Percentiles rank a stretch among this genome's conserved stretches.
Conservation (phyloP, 2,329 filamentous ascomycete genomes). For the Aureobasidium sp. region DNA sequence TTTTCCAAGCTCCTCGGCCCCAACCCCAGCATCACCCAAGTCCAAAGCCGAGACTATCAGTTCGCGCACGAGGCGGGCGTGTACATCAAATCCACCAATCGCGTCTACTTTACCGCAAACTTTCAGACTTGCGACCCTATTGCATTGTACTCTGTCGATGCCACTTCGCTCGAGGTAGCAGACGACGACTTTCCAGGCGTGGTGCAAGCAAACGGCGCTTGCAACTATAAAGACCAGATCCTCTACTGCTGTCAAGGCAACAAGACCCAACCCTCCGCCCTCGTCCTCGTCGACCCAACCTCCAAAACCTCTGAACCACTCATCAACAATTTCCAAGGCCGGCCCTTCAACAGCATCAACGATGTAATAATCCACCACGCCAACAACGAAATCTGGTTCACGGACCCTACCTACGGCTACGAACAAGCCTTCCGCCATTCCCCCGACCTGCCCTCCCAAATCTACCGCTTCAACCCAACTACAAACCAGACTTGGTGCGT, state of each 20-base stretch:
- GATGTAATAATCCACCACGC: slow-evolving; percentile 44
- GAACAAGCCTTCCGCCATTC: slow-evolving; percentile 48
- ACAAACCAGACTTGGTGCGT: slow-evolving; percentile 46
- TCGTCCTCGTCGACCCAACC: slow-evolving; percentile 15
- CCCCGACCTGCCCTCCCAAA: slow-evolving; percentile 48
- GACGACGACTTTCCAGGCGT: slow-evolving; percentile 9
- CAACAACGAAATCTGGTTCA: slow-evolving; percentile 56
- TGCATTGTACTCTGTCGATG: slow-evolving; percentile 19
- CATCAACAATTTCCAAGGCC: slow-evolving; percentile 51
- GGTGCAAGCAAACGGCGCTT: slow-evolving; percentile 18
- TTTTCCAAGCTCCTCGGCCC: background rate
- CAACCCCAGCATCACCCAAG: background rate
- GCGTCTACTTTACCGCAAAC: slow-evolving; percentile 29
- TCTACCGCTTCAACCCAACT: slow-evolving; percentile 46
- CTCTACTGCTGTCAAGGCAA: slow-evolving; percentile 18
- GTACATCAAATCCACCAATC: slow-evolving; percentile 18
- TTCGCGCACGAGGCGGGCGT: slow-evolving; percentile 27
- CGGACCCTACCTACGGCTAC: slow-evolving; percentile 52
- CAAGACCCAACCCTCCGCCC: slow-evolving; percentile 14
- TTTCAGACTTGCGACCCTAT: slow-evolving; percentile 20
- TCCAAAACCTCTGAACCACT: slow-evolving; percentile 23
- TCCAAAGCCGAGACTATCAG: slow-evolving; percentile 12
- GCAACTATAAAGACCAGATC: slow-evolving; percentile 17
- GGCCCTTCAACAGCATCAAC: slow-evolving; percentile 51
- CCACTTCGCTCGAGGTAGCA: slow-evolving; percentile 15